Evolutionary conservation across 148 eudicot genomes (phyloP).

Genomic region (Heliosperma pusillum): DNA sequence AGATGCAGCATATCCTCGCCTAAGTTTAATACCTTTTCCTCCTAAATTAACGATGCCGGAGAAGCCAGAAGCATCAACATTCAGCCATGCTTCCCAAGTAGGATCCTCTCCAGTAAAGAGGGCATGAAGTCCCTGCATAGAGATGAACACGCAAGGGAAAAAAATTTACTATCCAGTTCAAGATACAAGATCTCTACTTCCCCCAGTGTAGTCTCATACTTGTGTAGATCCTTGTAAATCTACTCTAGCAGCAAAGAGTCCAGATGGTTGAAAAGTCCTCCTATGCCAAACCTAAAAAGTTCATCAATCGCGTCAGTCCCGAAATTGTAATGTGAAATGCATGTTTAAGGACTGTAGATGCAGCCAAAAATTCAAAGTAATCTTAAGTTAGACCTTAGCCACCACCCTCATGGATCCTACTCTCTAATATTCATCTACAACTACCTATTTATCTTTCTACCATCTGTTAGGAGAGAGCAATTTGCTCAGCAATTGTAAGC

Average conservation of each 20-base stretch:
- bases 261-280: constrained; percentile 91
- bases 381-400: background rate
- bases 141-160: constrained; percentile 11
- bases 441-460: background rate
- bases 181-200: constrained; percentile 3
- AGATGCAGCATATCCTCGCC: constrained; percentile 92
- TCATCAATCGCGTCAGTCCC: constrained; percentile 13
- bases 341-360: background rate
- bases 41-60: constrained; percentile 56
- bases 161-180: constrained; percentile 6
- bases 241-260: constrained; percentile 97
- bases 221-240: constrained; percentile 86
- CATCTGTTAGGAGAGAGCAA: background rate
- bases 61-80: constrained; percentile 80
- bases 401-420: background rate
- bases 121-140: constrained; percentile 77
- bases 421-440: constrained; percentile 7
- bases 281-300: constrained; percentile 86
- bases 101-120: constrained; percentile 94
- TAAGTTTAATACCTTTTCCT: constrained; percentile 65
- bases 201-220: constrained; percentile 39
- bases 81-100: constrained; percentile 99
- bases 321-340: background rate
- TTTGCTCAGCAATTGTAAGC: background rate
- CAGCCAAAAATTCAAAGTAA: constrained; percentile 4